These are phyloP conservation scores for Suillus ampliporus DNA, from an alignment of 768 basidiomycete genomes.

Conservation along the genomic window DNA sequence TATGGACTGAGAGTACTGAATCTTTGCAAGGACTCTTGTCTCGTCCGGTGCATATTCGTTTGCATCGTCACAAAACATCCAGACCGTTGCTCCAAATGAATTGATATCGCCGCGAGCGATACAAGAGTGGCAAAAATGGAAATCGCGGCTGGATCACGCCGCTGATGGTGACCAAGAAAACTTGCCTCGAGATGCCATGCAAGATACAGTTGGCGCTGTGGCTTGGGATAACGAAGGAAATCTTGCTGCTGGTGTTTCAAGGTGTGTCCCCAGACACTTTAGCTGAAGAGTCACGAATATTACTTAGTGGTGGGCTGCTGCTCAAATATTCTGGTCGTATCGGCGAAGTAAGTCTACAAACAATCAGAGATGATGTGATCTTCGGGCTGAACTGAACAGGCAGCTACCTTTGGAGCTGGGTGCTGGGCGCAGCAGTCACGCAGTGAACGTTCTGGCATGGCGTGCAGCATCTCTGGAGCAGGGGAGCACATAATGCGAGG, in stretches of 20 bases:
- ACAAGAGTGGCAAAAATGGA: conserved; percentile 69
- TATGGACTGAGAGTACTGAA: conserved; percentile 7
- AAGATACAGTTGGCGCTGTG: conserved; percentile 87
- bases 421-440: conserved; percentile 65
- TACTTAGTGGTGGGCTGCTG: conserved; percentile 75
- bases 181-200: conserved; percentile 44
- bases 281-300: conserved; percentile 1
- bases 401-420: conserved; percentile 73
- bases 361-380: neutral
- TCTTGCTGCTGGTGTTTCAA: conserved; percentile 78
- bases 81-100: conserved; percentile 46
- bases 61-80: conserved; percentile 41
- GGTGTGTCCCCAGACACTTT: conserved; percentile 42
- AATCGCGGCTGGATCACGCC: conserved; percentile 41
- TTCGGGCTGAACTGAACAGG: conserved; percentile 44
- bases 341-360: conserved; percentile 61
- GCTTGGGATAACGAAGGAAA: conserved; percentile 51
- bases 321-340: conserved; percentile 76
- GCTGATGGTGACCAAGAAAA: neutral
- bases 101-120: conserved; percentile 57
- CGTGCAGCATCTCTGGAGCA: conserved; percentile 78
- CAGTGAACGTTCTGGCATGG: conserved; percentile 44
- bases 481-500: conserved; percentile 73
- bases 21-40: conserved; percentile 57
- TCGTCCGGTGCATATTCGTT: conserved; percentile 65